Evolutionary conservation across 2,329 filamentous ascomycete genomes (phyloP).

Genomic region (Magnaporthiopsis poae): DNA sequence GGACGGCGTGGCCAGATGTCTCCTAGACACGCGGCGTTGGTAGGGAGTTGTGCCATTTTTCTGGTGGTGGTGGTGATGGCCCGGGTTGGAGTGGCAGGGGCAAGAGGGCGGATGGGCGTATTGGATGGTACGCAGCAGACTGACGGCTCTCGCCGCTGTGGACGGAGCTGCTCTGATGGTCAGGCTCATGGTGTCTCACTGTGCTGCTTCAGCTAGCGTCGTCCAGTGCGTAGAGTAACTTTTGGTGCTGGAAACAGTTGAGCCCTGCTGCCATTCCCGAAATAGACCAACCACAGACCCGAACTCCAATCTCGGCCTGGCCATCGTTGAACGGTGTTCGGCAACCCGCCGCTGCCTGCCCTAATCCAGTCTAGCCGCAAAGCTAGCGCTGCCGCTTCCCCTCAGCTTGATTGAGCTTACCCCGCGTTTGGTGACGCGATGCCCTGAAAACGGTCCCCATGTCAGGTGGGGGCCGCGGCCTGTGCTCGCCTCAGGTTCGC

Average conservation of each 20-base stretch:
- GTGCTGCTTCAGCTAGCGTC: neutral
- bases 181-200: slow-evolving; percentile 3
- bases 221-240: neutral
- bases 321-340: too few species aligned
- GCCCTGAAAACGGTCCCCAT: too few species aligned
- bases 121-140: slow-evolving; percentile 78
- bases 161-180: slow-evolving; percentile 6
- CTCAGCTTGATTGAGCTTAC: neutral
- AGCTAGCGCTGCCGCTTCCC: neutral
- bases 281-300: too few species aligned
- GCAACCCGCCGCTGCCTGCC: too few species aligned
- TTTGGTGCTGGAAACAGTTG: too few species aligned
- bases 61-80: slow-evolving; percentile 60
- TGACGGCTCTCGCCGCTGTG: slow-evolving; percentile 56
- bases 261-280: too few species aligned
- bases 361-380: too few species aligned
- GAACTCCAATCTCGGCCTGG: too few species aligned
- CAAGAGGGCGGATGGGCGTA: slow-evolving; percentile 79
- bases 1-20: slow-evolving; percentile 60
- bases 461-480: neutral
- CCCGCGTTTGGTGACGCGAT: neutral
- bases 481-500: neutral
- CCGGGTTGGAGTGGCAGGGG: slow-evolving; percentile 85
- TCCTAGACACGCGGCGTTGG: slow-evolving; percentile 24
- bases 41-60: slow-evolving; percentile 43